Conservation (phyloP, 495 filamentous ascomycete genomes). For the Aspergillus haitiensis region DNA sequence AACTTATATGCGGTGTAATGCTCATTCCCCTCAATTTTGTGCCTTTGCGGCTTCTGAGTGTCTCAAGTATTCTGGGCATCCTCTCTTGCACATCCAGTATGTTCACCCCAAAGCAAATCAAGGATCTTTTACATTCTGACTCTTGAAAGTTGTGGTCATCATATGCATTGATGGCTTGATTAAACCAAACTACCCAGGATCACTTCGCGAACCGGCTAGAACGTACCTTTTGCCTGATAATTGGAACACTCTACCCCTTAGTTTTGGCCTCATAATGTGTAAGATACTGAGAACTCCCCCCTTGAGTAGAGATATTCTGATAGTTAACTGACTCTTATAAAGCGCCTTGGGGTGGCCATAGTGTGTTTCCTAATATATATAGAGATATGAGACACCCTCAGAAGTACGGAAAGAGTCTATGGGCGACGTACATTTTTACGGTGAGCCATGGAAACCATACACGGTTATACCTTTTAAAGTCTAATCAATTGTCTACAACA, state of each 20-base stretch:
- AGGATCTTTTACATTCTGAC: constrained; percentile 11
- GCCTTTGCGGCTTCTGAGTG: constrained; percentile 79
- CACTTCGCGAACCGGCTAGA: constrained; percentile 75
- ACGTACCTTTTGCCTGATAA: constrained; percentile 75
- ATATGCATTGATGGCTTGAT: constrained; percentile 82
- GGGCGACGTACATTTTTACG: constrained; percentile 86
- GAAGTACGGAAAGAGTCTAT: constrained; percentile 75
- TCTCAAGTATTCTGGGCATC: constrained; percentile 89
- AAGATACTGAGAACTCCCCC: constrained; percentile 21
- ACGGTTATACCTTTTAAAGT: background rate
- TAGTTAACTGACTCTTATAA: constrained; percentile 15
- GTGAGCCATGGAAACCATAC: constrained; percentile 47
- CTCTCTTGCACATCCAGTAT: constrained; percentile 81
- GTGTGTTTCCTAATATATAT: constrained; percentile 96
- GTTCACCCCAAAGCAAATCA: constrained; percentile 30
- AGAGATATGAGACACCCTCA: constrained; percentile 95
- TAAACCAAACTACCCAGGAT: constrained; percentile 78
- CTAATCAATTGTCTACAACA: constrained; percentile 33
- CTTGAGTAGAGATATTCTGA: background rate
- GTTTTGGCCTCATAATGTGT: constrained; percentile 93
- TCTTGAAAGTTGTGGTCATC: constrained; percentile 67
- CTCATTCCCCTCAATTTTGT: constrained; percentile 83
- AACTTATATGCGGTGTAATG: constrained; percentile 78
- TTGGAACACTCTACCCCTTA: constrained; percentile 88
- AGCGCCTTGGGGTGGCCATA: constrained; percentile 92